phyloP scores from a whole-genome alignment of 2,329 filamentous ascomycete genomes.

The Arthrobotrys sphaeroides region DNA sequence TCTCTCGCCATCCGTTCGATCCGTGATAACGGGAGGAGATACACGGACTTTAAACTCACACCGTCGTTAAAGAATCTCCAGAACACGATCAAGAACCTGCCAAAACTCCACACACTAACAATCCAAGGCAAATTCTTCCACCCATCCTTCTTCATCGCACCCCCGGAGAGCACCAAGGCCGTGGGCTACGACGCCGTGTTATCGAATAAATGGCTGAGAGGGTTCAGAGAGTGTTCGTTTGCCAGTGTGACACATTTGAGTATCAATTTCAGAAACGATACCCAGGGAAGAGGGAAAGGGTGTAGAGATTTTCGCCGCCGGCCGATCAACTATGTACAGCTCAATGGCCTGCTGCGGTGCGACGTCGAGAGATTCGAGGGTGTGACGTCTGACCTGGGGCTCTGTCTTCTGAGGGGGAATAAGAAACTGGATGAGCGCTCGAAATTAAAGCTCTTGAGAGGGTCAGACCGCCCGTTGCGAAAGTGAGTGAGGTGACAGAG shows the following conservation, averaged over 20 bases:
- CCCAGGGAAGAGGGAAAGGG: background rate
- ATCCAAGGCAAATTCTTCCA: slow-evolving; percentile 22
- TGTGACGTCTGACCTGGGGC: background rate
- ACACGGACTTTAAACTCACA: slow-evolving; percentile 1
- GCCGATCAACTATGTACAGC: background rate
- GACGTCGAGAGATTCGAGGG: background rate
- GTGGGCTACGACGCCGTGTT: background rate
- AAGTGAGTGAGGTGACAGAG: no score
- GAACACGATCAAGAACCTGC: background rate
- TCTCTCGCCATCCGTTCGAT: background rate
- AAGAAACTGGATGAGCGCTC: background rate
- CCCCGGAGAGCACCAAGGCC: background rate
- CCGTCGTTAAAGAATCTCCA: background rate
- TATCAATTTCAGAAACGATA: background rate
- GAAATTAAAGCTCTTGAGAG: background rate
- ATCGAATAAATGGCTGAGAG: slow-evolving; percentile 13
- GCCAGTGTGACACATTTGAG: slow-evolving; percentile 6
- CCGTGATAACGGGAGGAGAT: background rate
- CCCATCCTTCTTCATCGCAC: slow-evolving; percentile 6
- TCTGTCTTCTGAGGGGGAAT: background rate
- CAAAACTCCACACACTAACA: background rate
- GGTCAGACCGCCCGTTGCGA: background rate
- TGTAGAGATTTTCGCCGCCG: background rate
- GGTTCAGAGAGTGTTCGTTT: slow-evolving; percentile 2
- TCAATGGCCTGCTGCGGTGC: background rate